These are phyloP conservation scores for Nepenthes alata DNA, from an alignment of 179 eudicot species.

Conservation along the genomic window DNA sequence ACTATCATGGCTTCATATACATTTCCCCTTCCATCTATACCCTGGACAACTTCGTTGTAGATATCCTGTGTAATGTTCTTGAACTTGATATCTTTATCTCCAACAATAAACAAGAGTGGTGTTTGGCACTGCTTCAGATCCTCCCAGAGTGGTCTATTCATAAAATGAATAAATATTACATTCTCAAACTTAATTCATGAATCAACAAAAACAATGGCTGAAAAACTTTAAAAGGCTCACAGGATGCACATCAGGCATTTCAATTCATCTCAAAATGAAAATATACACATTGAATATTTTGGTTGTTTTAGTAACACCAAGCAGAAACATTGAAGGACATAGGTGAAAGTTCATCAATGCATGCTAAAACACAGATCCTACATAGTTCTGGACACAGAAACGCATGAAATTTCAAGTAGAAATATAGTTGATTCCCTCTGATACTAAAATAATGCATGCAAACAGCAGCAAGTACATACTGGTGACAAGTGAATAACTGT, in stretches of 20 bases:
- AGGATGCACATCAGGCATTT: not conserved
- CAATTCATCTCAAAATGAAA: not conserved
- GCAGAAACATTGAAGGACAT: too few species aligned
- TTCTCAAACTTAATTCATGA: not conserved
- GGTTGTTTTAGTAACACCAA: too few species aligned
- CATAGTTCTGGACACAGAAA: too few species aligned
- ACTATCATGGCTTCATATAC: conserved; percentile 34
- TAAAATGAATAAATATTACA: not conserved
- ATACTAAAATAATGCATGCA: too few species aligned
- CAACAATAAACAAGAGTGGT: conserved; percentile 54
- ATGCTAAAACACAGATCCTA: too few species aligned
- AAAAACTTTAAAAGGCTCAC: not conserved
- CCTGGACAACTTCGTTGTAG: conserved; percentile 20
- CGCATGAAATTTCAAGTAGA: too few species aligned
- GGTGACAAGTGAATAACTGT: not conserved
- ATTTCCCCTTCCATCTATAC: conserved; percentile 1
- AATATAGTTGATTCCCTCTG: too few species aligned
- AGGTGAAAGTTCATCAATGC: too few species aligned
- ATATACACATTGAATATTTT: too few species aligned
- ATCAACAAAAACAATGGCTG: not conserved
- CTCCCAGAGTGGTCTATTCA: conserved; percentile 67
- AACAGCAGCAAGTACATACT: not conserved
- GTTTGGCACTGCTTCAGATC: conserved; percentile 51
- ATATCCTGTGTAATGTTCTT: conserved; percentile 47
- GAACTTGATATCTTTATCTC: conserved; percentile 72